These are phyloP conservation scores for Coniochaeta sp. DNA, from an alignment of 2,329 filamentous ascomycete genomes.

Conservation along the genomic window DNA sequence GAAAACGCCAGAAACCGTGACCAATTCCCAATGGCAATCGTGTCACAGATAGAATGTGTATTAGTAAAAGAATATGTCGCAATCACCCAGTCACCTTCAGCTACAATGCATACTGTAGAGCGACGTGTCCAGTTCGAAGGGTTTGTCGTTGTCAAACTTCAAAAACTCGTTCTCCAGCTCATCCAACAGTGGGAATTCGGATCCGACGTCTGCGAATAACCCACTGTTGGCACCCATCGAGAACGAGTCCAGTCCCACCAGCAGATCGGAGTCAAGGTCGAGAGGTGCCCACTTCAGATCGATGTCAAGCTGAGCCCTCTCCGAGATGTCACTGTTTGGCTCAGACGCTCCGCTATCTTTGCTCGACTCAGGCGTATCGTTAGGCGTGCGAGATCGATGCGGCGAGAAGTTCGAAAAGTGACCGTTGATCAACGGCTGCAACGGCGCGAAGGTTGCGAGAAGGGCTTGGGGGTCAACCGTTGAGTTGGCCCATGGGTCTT, in stretches of 20 bases:
- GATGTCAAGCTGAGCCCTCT: constrained; percentile 45
- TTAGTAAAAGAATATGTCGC: not conserved
- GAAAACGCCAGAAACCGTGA: not conserved
- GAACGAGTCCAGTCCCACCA: constrained; percentile 33
- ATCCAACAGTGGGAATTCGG: constrained; percentile 14
- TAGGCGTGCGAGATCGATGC: constrained; percentile 49
- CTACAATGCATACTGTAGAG: constrained; percentile 20
- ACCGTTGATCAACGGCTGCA: constrained; percentile 34
- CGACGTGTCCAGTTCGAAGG: constrained; percentile 42
- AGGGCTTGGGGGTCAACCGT: constrained; percentile 48
- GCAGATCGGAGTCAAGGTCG: constrained; percentile 32
- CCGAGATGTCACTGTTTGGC: constrained; percentile 54
- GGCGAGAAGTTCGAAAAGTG: constrained; percentile 45
- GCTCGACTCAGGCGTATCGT: constrained; percentile 57
- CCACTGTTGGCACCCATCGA: constrained; percentile 16
- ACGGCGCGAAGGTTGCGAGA: constrained; percentile 28
- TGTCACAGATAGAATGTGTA: not conserved
- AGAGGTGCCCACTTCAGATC: constrained; percentile 40
- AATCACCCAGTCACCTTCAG: not conserved
- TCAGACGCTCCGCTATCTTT: constrained; percentile 54
- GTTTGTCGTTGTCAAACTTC: constrained; percentile 39
- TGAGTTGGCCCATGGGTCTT: constrained; percentile 24
- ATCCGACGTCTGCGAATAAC: not conserved
- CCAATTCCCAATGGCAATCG: not conserved
- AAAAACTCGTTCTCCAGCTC: constrained; percentile 14